These are phyloP conservation scores for Cymbopogon citratus DNA, from an alignment of 176 grass and related monocot genomes.

Conservation along the genomic window DNA sequence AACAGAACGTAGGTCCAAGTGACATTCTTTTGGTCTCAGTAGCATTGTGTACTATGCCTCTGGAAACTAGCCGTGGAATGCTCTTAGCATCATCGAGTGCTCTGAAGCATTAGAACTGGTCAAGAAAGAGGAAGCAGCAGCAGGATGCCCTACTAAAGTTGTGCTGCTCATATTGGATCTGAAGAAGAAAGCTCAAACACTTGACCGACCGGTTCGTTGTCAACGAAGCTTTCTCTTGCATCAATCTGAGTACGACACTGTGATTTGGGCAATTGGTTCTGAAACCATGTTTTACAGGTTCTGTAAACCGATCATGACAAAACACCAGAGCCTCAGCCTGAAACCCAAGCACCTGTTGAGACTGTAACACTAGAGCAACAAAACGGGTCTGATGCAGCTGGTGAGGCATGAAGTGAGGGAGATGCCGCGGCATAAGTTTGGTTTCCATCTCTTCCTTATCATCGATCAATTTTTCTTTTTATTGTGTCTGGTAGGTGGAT, in stretches of 20 bases:
- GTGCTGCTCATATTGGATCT: constrained; percentile 50
- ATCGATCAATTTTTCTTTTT: neutral
- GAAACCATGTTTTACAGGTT: constrained; percentile 35
- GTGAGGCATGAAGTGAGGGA: no score
- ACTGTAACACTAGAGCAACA: no score
- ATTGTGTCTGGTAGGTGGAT: neutral
- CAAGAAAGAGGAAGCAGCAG: constrained; percentile 50
- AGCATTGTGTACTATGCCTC: neutral
- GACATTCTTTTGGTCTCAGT: neutral
- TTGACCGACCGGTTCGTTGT: constrained; percentile 59
- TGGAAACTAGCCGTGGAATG: no score
- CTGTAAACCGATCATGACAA: constrained; percentile 73
- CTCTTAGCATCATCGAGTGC: constrained; percentile 47
- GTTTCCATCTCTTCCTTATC: neutral
- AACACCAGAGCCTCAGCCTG: constrained; percentile 34
- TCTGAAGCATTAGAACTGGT: constrained; percentile 48
- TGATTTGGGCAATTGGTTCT: neutral
- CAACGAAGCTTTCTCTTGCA: neutral
- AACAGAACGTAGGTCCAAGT: constrained; percentile 54
- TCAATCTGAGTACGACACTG: neutral
- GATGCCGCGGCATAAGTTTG: constrained; percentile 29
- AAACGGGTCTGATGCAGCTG: no score
- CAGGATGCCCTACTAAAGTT: constrained; percentile 57
- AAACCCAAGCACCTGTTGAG: no score
- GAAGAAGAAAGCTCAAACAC: constrained; percentile 53